phyloP scores from a whole-genome alignment of 805 yeast genomes.

The Starmerella bombicola region DNA sequence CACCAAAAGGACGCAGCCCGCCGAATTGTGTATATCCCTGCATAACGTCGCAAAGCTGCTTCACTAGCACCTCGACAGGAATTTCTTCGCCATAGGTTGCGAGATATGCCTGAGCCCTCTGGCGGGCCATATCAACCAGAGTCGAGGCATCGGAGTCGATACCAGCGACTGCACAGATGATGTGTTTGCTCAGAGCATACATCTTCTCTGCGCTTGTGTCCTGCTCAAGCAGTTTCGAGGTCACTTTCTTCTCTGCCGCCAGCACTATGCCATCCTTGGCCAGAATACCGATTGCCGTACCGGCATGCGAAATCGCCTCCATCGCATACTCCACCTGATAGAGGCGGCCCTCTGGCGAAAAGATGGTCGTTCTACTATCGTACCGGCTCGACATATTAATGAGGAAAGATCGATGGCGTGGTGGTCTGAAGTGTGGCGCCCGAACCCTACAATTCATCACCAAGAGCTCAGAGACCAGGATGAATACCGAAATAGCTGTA shows the following conservation, averaged over 20 bases:
- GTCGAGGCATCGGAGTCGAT: conserved; percentile 95
- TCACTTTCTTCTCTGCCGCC: conserved; percentile 93
- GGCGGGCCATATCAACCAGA: conserved; percentile 75
- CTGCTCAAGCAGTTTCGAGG: conserved; percentile 83
- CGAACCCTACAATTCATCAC: no score
- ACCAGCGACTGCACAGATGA: conserved; percentile 90
- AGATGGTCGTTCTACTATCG: conserved; percentile 97
- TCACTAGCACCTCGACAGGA: conserved; percentile 85
- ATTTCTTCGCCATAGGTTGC: conserved; percentile 82
- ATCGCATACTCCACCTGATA: conserved; percentile 95
- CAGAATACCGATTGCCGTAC: conserved; percentile 68
- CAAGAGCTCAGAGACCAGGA: no score
- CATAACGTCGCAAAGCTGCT: conserved; percentile 79
- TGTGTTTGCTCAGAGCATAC: conserved; percentile 61
- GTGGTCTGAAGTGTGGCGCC: not conserved
- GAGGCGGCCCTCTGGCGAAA: conserved; percentile 96
- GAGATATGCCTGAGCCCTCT: conserved; percentile 69
- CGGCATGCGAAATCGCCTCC: conserved; percentile 77
- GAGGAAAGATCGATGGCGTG: not conserved
- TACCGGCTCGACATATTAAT: conserved; percentile 73
- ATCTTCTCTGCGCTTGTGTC: conserved; percentile 89
- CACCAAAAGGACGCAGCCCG: conserved; percentile 97
- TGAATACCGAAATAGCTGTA: no score
- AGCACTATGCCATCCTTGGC: conserved; percentile 80
- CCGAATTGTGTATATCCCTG: conserved; percentile 99